phyloP scores from a whole-genome alignment of 2,329 filamentous ascomycete species.

The Dothistroma pini region DNA sequence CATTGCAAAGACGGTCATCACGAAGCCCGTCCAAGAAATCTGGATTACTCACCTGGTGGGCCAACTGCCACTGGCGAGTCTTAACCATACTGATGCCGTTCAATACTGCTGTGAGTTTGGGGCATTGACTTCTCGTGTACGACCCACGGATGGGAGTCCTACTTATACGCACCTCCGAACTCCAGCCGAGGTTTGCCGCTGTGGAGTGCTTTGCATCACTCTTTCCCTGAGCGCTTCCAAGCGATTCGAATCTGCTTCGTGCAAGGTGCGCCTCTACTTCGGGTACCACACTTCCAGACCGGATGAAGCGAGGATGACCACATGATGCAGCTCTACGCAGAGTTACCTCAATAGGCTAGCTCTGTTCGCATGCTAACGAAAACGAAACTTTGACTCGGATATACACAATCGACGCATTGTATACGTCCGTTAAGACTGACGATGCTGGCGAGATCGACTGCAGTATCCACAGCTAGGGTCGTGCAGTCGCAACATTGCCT shows the following conservation, averaged over 20 bases:
- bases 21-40: not conserved
- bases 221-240: not conserved
- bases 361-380: not conserved
- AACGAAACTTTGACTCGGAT: not conserved
- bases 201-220: not conserved
- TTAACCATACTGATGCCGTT: constrained; percentile 55
- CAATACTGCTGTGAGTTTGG: not conserved
- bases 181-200: constrained; percentile 3
- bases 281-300: not conserved
- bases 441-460: no score
- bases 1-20: not conserved
- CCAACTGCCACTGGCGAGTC: constrained; percentile 44
- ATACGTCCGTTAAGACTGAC: no score
- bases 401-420: not conserved
- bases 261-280: not conserved
- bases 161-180: constrained; percentile 1
- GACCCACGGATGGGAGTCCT: not conserved
- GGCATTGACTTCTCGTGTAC: not conserved
- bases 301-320: not conserved
- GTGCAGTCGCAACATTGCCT: no score
- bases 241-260: not conserved
- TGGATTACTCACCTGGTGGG: constrained; percentile 27
- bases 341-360: not conserved
- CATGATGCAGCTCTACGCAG: not conserved
- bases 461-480: no score